These are phyloP conservation scores for Sanghuangporus weigelae DNA, from an alignment of 1,284 basidiomycete genomes.

Conservation along the genomic window DNA sequence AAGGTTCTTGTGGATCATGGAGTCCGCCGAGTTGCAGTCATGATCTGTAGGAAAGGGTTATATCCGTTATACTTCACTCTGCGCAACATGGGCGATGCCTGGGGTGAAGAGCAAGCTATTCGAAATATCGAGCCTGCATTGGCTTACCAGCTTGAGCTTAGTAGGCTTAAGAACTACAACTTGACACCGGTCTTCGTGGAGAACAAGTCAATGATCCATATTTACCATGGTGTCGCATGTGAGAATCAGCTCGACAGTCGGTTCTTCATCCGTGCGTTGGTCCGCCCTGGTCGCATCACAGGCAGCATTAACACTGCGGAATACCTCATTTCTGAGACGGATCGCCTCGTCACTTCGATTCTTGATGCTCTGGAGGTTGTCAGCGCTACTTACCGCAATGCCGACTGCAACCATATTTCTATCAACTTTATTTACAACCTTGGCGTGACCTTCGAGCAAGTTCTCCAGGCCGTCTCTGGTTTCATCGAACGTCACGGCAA, in stretches of 20 bases:
- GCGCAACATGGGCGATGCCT: constrained; percentile 68
- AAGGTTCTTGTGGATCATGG: constrained; percentile 67
- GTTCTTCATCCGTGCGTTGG: constrained; percentile 96
- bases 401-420: constrained; percentile 95
- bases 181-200: constrained; percentile 91
- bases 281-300: constrained; percentile 91
- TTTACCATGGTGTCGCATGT: constrained; percentile 92
- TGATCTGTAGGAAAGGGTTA: constrained; percentile 87
- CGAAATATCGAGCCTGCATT: constrained; percentile 98
- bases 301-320: constrained; percentile 91
- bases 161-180: constrained; percentile 95
- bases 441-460: constrained; percentile 92
- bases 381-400: constrained; percentile 78
- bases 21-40: constrained; percentile 87
- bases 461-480: constrained; percentile 91
- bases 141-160: constrained; percentile 97
- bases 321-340: constrained; percentile 97
- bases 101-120: constrained; percentile 95
- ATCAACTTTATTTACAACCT: constrained; percentile 99
- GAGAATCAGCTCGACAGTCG: constrained; percentile 96
- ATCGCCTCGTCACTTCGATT: constrained; percentile 91
- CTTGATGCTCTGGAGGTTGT: constrained; percentile 94
- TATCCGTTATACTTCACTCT: constrained; percentile 97
- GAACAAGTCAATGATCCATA: constrained; percentile 86
- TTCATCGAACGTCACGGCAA: constrained; percentile 99